These are phyloP conservation scores for Cajanus cajan DNA, from an alignment of 306 rosid genomes.

Conservation along the genomic window DNA sequence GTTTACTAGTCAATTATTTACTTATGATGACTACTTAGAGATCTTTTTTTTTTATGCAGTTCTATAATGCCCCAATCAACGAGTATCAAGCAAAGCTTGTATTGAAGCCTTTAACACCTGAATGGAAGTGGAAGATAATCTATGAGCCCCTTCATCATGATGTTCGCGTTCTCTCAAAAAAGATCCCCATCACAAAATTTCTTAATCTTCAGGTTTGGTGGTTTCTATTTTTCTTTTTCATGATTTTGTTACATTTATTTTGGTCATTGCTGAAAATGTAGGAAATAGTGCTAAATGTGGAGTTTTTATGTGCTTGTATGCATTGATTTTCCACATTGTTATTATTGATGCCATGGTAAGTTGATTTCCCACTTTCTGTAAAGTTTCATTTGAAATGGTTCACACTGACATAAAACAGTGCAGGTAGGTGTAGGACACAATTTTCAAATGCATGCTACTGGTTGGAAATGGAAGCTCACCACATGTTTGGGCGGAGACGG, in stretches of 20 bases:
- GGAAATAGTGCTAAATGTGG: background rate
- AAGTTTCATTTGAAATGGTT: conserved; percentile 18
- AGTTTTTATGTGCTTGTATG: background rate
- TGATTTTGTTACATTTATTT: conserved; percentile 7
- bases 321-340: background rate
- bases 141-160: conserved; percentile 77
- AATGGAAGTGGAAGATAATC: conserved; percentile 78
- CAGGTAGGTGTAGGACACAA: conserved; percentile 92
- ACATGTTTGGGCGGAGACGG: conserved; percentile 97
- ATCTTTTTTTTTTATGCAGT: conserved; percentile 44
- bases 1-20: background rate
- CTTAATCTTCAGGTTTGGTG: conserved; percentile 82
- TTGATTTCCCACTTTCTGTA: conserved; percentile 14
- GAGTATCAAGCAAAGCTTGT: conserved; percentile 83
- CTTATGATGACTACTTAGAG: conserved; percentile 3
- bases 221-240: background rate
- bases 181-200: conserved; percentile 81
- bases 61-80: conserved; percentile 85
- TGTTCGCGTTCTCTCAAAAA: conserved; percentile 78
- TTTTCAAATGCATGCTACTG: conserved; percentile 79
- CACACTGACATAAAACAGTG: conserved; percentile 31
- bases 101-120: conserved; percentile 76
- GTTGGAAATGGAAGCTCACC: conserved; percentile 97
- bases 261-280: background rate
- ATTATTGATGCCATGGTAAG: conserved; percentile 9